These are phyloP conservation scores for Trametes coccinea DNA, from an alignment of 768 basidiomycete species.

Conservation along the genomic window DNA sequence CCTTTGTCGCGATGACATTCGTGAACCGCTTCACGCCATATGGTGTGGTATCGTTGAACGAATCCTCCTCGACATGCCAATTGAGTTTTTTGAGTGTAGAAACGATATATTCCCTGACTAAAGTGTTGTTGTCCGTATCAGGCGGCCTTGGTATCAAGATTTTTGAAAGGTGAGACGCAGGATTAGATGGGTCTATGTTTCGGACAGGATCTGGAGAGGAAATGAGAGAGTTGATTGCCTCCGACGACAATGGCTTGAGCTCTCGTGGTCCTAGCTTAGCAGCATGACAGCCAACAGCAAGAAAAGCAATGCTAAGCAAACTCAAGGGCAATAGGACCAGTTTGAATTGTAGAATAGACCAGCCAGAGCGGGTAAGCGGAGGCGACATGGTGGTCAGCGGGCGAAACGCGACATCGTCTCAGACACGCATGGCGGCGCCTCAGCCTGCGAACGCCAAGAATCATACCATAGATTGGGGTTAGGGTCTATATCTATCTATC, in stretches of 20 bases:
- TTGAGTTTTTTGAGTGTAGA: slow-evolving; percentile 66
- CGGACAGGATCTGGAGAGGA: slow-evolving; percentile 62
- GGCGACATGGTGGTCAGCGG: slow-evolving; percentile 11
- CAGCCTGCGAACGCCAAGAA: neutral
- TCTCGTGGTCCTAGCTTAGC: slow-evolving; percentile 39
- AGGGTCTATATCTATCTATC: neutral
- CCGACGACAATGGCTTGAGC: slow-evolving; percentile 46
- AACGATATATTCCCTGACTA: slow-evolving; percentile 82
- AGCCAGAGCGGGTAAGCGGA: neutral
- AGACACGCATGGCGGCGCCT: neutral
- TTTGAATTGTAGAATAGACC: neutral
- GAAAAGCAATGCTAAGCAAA: neutral
- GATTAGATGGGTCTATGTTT: slow-evolving; percentile 65
- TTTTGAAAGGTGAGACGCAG: slow-evolving; percentile 74
- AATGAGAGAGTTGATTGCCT: slow-evolving; percentile 52
- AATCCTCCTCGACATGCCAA: slow-evolving; percentile 89
- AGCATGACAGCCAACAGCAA: slow-evolving; percentile 30
- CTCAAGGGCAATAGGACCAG: neutral
- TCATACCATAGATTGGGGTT: slow-evolving; percentile 11
- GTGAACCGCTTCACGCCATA: slow-evolving; percentile 77
- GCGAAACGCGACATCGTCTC: neutral
- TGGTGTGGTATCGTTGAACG: slow-evolving; percentile 79
- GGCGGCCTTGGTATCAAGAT: slow-evolving; percentile 85
- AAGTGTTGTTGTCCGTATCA: slow-evolving; percentile 74
- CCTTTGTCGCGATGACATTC: slow-evolving; percentile 94